Base-by-base conservation (phyloP, 1,139 yeast species). In the Lipomyces yarrowii region DNA sequence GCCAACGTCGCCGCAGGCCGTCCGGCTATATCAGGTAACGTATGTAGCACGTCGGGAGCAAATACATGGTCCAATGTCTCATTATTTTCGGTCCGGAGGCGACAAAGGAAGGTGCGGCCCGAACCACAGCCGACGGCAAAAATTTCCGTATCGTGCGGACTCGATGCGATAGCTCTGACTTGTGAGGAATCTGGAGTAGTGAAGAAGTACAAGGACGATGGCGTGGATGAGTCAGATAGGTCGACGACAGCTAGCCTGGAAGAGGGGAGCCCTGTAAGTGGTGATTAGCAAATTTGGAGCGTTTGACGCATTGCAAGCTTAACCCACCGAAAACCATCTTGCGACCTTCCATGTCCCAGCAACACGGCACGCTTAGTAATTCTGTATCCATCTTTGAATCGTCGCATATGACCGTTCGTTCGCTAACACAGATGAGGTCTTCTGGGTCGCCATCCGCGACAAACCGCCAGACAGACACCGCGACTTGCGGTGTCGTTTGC, bases 401-500 rank as follows among this genome's bases (percentile, higher is more conserved):
- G 53, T 26, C 11, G 18, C n/a, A 64, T 18, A 65, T 65, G 23
- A 57, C 62, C 26, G 52, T 56, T 15, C 64, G 63, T 15, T 59
- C 57, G 35, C 56, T 48, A 10, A 64, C 56, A 30, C 69, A 64
- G 6, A 59, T 54, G n/a, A 65, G 63, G 33, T 65, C 69, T 23
- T 65, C 69, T 7, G 67, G 63, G 3, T 21, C 23, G 32, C 55
- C 63, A 11, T 61, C 67, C 30, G 33, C 51, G 15, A 52, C 35
- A 33, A 61, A 65, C 33, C 60, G 55, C 69, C 69, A 65, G n/a
- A 65, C 59, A 1, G 67, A 57, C 11, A 65, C 33, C 7, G 65
- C 68, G 21, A 59, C 35, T 52, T 55, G 57, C 15, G 68, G 68
- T 8, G 21, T 26, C 55, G 42, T 33, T 52, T 65, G 69, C 46